Evolutionary conservation across 73 alveolate species (phyloP).

Genomic region (Paramecium sexaurelia): DNA sequence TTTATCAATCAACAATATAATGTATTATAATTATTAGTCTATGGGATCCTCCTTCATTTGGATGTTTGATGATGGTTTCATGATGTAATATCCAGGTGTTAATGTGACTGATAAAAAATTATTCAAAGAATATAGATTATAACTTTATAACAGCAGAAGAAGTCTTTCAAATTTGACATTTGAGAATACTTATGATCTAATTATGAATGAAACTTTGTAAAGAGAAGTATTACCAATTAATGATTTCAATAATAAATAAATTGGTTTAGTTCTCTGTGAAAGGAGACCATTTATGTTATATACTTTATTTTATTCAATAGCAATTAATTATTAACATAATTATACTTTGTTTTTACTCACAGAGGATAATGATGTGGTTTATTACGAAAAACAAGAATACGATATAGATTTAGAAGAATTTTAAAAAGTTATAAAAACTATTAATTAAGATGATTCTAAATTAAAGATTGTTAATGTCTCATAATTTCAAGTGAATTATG

Average conservation of each 20-base stretch:
- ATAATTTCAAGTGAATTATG: neutral
- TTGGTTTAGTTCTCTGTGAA: neutral
- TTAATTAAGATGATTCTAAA: neutral
- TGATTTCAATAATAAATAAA: neutral
- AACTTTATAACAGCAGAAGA: neutral
- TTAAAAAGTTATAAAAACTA: neutral
- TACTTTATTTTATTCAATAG: neutral
- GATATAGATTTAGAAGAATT: neutral
- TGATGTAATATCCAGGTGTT: conserved; percentile 40
- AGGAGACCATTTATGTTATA: neutral
- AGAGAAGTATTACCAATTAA: neutral
- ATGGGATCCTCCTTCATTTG: neutral
- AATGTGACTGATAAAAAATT: neutral
- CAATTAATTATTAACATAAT: neutral
- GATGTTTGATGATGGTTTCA: conserved; percentile 49
- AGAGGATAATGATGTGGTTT: neutral
- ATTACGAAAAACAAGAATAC: neutral
- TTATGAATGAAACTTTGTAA: neutral
- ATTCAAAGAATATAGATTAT: neutral
- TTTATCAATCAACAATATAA: neutral
- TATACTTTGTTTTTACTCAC: neutral
- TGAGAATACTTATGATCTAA: neutral
- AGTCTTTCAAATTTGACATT: neutral
- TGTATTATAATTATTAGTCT: neutral
- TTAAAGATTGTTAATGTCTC: neutral